Base-by-base conservation (phyloP, 208 protist genomes). In the Tritrichomonas musculus region DNA sequence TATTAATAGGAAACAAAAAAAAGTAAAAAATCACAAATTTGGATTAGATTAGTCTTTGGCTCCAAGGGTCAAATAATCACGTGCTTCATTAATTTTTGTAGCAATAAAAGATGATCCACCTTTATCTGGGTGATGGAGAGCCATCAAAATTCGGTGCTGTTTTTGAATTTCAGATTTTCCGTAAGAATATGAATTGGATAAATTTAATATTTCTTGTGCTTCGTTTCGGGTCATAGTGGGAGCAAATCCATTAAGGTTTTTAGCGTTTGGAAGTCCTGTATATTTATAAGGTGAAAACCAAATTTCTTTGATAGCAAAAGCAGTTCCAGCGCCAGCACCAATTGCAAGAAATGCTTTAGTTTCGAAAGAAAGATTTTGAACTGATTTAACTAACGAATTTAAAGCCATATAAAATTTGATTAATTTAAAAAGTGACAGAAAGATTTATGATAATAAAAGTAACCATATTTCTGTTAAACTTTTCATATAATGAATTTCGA, bases 11-110 rank as follows among this genome's bases (percentile, higher is more conserved):
- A n/a, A n/a, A n/a, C n/a, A n/a, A n/a, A n/a, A n/a, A n/a, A n/a
- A n/a, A n/a, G n/a, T n/a, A n/a, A n/a, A n/a, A n/a, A n/a, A n/a
- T n/a, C n/a, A n/a, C n/a, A n/a, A n/a, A n/a, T n/a, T n/a, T n/a
- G n/a, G n/a, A n/a, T 72, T 44, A 77, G 17, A 57, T 57, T 88
- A 88, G 39, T 27, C 47, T 88, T 60, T 88, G 8, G 27, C 57
- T 39, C 77, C 77, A 88, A 88, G 41, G 17, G 77, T 57, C 3
- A 88, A 27, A 30, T 57, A 88, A 50, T 88, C 77, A 39, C 77
- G 41, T 14, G 88, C 55, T 92, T 92, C 88, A 44, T 92, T 92
- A 55, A 92, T 33, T 72, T 92, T 92, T 9, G 55, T 69, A 17
- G 88, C 88, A 92, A 92, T 72, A 39, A 57, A 92, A 53, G 88